Base-by-base conservation (phyloP, 1,284 basidiomycete species). In the Ganoderma leucocontextum region DNA sequence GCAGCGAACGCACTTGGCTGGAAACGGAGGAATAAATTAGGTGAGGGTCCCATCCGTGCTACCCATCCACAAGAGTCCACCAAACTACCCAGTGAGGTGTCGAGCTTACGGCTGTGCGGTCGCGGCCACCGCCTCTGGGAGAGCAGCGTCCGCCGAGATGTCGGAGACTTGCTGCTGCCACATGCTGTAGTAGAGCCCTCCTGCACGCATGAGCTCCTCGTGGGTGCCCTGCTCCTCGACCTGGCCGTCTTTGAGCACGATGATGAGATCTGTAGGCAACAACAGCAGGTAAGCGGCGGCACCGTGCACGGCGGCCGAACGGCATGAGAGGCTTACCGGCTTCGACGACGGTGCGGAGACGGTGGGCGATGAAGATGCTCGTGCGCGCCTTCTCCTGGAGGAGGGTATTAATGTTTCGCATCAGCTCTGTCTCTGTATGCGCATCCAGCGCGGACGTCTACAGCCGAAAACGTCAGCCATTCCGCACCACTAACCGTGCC, bases 401-500 rank as follows among this genome's bases (percentile, higher is more conserved):
- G 0, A 90, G 91, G 19, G 82, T 84, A 76, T 99, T 94, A 80
- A 99, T 95, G 77, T 98, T 98, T 73, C 90, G 88, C 96, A 99
- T 99, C 62, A 99, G 83, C 78, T 98, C 97, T 0, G 92, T 89
- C 80, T 99, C 97, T 0, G 97, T 99, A 74, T 95, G 94, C 3
- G 94, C 94, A 77, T 99, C 98, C 68, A 99, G 81, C 0, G 97
- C 96, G 0, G 96, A 98, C 0, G 98, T 99, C 90, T 96, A 72
- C 22, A 49, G 22, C 8, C 10, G 4, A 7, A 64, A 9, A 2
- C 36, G 15, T 4, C 47, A 7, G 59, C 22, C 3, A 29, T 29
- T 29, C 29, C 29, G 29, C 29, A 29, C 29, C 29, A 10, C 0
- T 2, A 7, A 0, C 35, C 36, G 3, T 2, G 2, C 19, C 17